Base-by-base conservation (phyloP, 139 green algal genomes). In the Mesotaenium endlicherianum region DNA sequence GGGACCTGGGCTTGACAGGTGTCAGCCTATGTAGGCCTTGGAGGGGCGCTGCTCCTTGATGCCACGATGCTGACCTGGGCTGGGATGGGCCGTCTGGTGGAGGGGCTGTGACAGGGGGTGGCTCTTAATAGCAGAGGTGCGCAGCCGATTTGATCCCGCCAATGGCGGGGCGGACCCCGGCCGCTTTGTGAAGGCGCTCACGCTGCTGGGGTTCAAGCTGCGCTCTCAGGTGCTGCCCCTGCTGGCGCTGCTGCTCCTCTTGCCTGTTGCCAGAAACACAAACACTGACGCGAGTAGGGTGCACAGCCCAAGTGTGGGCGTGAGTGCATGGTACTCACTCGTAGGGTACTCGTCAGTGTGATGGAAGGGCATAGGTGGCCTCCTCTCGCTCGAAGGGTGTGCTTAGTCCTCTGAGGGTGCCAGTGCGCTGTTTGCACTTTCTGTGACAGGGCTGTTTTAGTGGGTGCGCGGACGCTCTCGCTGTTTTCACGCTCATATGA, bases 91-190 rank as follows among this genome's bases (percentile, higher is more conserved):
- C n/a, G n/a, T n/a, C n/a, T n/a, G n/a, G n/a, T n/a, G n/a, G n/a
- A n/a, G n/a, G n/a, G n/a, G n/a, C n/a, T n/a, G n/a, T n/a, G n/a
- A n/a, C 75, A 77, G 82, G 20, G 82, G 82, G 3, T 82, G 57
- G 55, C 82, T 87, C 8, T 4, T 87, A n/a, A 82, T 87, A 30
- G 82, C 82, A 17, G 82, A 87, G 75, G 82, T 87, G 4, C 38
- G 49, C 17, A 87, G 82, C 39, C 72, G 82, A 34, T 87, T 87
- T 41, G 82, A 87, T 30, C 26, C 6, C 49, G 45, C 20, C 14
- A 83, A 77, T 59, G 72, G 75, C 3, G 74, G 74, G 3, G 74
- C 55, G n/a, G 41, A 84, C 31, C 40, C 20, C 4, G 6, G 3
- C 3, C 2, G 20, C 2, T 87, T 87, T 58, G 3, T 86, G 31